phyloP scores from a whole-genome alignment of 257 asterid genomes.

The Jaltomata sinuosa region DNA sequence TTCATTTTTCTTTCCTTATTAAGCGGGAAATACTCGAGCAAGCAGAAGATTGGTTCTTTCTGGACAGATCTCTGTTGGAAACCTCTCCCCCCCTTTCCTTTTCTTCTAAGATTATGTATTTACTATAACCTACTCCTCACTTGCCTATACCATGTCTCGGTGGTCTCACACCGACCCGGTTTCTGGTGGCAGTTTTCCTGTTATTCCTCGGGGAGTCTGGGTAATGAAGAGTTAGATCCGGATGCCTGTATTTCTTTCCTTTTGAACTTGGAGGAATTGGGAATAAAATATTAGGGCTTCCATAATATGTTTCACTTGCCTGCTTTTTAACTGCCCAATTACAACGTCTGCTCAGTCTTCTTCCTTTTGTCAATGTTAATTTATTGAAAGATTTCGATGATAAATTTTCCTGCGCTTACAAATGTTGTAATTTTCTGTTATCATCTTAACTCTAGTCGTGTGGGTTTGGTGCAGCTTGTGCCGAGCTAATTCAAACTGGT shows the following conservation, averaged over 20 bases:
- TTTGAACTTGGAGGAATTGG: background rate
- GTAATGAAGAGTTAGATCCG: background rate
- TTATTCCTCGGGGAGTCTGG: background rate
- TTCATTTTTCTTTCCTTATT: background rate
- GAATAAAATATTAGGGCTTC: background rate
- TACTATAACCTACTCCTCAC: background rate
- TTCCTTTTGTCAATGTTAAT: background rate
- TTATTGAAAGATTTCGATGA: background rate
- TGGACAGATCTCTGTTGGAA: background rate
- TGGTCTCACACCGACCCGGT: background rate
- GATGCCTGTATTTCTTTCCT: background rate
- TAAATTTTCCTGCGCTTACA: background rate
- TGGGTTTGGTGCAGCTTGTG: constrained; percentile 43
- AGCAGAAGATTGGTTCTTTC: background rate
- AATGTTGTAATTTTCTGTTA: background rate
- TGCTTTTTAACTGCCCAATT: background rate
- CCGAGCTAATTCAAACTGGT: constrained; percentile 60
- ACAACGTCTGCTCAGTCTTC: background rate
- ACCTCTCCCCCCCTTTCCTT: background rate
- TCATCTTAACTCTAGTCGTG: background rate
- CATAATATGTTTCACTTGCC: background rate
- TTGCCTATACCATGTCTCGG: background rate
- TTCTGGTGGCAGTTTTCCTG: background rate
- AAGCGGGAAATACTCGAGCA: background rate
- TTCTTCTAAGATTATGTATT: background rate